phyloP scores from a whole-genome alignment of 2,329 filamentous ascomycete genomes.

The Teratosphaeria gauchensis region DNA sequence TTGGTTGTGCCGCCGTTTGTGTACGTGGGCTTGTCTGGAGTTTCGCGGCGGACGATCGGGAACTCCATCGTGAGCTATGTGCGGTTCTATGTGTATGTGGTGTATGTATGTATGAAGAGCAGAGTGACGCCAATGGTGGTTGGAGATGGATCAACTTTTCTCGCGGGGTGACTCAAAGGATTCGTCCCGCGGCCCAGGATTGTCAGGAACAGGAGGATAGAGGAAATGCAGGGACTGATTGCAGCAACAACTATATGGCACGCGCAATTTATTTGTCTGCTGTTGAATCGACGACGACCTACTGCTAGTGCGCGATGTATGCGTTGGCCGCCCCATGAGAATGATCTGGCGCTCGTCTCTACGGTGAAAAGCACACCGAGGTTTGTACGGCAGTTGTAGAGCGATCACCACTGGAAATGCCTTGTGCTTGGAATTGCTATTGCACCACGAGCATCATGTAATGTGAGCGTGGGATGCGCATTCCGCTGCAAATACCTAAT shows the following conservation, averaged over 20 bases:
- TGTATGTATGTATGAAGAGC: neutral
- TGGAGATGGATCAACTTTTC: neutral
- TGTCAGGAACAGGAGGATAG: neutral
- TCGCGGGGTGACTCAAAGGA: neutral
- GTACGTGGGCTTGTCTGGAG: slow-evolving; percentile 1
- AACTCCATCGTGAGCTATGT: slow-evolving; percentile 5
- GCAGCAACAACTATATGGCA: neutral
- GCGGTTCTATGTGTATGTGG: neutral
- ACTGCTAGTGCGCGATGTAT: neutral
- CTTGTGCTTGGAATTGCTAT: too few relatives aligned
- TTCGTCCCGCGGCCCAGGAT: neutral
- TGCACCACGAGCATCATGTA: too few relatives aligned
- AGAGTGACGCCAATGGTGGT: neutral
- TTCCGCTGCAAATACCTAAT: too few relatives aligned
- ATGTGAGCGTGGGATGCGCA: too few relatives aligned
- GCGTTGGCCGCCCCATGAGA: neutral
- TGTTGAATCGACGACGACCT: neutral
- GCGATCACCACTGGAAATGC: too few relatives aligned
- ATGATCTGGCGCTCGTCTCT: too few relatives aligned
- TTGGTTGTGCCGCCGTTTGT: neutral
- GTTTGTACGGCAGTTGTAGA: neutral
- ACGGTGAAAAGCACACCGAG: neutral
- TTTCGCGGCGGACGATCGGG: slow-evolving; percentile 5
- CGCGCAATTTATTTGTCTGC: neutral
- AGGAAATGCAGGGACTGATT: neutral